These are phyloP conservation scores for Tricholoma matsutake DNA, from an alignment of 768 basidiomycete species.

Conservation along the genomic window DNA sequence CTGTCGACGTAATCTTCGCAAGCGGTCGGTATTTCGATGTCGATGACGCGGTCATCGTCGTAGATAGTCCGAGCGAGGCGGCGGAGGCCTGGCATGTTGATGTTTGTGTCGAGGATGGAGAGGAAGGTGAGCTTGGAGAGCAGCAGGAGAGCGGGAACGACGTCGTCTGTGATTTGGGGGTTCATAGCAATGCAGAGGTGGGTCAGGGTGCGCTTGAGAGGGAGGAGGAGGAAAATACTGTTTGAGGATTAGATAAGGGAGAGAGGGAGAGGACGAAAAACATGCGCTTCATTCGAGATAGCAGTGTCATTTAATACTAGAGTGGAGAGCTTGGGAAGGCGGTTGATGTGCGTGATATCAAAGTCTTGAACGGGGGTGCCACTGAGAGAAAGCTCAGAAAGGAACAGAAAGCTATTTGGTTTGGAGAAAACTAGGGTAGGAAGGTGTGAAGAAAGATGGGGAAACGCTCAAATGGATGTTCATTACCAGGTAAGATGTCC, in stretches of 20 bases:
- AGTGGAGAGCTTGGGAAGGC: slow-evolving; percentile 46
- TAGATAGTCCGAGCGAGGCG: slow-evolving; percentile 38
- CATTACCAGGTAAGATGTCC: slow-evolving; percentile 41
- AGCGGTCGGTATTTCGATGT: slow-evolving; percentile 49
- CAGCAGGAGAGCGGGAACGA: slow-evolving; percentile 50
- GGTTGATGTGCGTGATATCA: slow-evolving; percentile 50
- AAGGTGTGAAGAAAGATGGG: slow-evolving; percentile 2
- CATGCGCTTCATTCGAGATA: slow-evolving; percentile 62
- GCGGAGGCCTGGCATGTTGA: slow-evolving; percentile 59
- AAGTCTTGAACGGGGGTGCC: slow-evolving; percentile 42
- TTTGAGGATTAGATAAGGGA: slow-evolving; percentile 1
- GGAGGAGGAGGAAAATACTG: slow-evolving; percentile 56
- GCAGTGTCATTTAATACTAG: slow-evolving; percentile 51
- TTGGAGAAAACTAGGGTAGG: slow-evolving; percentile 42
- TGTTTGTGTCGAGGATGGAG: slow-evolving; percentile 49
- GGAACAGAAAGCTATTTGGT: slow-evolving; percentile 48
- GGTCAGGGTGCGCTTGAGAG: slow-evolving; percentile 51
- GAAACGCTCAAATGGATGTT: slow-evolving; percentile 2
- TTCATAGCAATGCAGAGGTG: slow-evolving; percentile 54
- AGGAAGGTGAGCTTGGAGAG: slow-evolving; percentile 47
- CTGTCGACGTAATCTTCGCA: slow-evolving; percentile 56
- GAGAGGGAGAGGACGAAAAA: background rate
- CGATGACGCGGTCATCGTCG: slow-evolving; percentile 37
- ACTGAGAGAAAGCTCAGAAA: slow-evolving; percentile 49
- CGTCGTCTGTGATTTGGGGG: slow-evolving; percentile 51